Percentiles rank a stretch among this genome's conserved stretches.
These are phyloP conservation scores for Hermanozyma aechmeae DNA, from an alignment of 805 yeast species.

Conservation along the genomic window DNA sequence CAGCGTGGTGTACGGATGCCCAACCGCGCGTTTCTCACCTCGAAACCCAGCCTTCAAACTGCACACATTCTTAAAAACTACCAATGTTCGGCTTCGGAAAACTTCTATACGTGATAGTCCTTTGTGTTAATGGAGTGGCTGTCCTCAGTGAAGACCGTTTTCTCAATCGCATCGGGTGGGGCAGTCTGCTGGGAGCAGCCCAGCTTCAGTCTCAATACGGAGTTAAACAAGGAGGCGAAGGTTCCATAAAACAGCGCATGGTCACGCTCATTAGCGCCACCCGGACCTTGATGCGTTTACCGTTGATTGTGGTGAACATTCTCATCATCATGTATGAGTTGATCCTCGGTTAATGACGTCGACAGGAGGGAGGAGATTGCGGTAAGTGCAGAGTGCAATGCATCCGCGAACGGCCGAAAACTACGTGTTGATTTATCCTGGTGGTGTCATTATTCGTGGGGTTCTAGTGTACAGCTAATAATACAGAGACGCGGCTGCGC, in stretches of 20 bases:
- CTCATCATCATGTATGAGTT: constrained; percentile 63
- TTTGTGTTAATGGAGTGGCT: constrained; percentile 66
- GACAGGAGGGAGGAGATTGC: too few species aligned
- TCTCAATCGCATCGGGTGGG: constrained; percentile 47
- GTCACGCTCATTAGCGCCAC: constrained; percentile 63
- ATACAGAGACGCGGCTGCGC: too few species aligned
- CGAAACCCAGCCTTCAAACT: too few species aligned
- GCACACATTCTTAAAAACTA: too few species aligned
- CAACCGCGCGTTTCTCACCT: too few species aligned
- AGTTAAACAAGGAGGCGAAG: constrained; percentile 36
- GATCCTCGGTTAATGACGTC: constrained; percentile 59
- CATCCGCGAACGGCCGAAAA: too few species aligned
- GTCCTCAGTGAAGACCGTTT: constrained; percentile 75
- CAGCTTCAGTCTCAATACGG: constrained; percentile 15
- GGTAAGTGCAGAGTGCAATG: too few species aligned
- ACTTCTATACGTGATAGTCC: constrained; percentile 44
- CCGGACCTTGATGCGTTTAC: constrained; percentile 66
- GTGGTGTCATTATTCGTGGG: too few species aligned
- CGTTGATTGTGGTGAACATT: constrained; percentile 59
- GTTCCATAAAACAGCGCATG: constrained; percentile 46
- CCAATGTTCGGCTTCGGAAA: constrained; percentile 61
- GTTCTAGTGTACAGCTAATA: not conserved
- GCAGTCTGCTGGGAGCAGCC: constrained; percentile 9
- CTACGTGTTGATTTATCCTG: too few species aligned
- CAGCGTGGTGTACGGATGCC: too few species aligned